Evolutionary conservation across 129 eudicot genomes (phyloP).

Genomic region (Glebionis coronaria): DNA sequence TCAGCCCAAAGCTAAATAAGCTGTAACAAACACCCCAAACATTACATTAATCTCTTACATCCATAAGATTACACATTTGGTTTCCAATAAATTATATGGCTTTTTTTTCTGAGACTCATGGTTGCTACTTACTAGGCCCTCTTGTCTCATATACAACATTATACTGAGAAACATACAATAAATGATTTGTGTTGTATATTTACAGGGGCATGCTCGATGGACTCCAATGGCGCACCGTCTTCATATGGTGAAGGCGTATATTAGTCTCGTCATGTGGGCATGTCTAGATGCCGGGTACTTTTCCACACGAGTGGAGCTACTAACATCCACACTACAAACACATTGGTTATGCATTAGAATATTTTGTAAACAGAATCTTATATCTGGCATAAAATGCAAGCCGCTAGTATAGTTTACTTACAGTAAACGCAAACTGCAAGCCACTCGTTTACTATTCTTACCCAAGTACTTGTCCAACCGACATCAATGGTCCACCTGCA

Average conservation of each 20-base stretch:
- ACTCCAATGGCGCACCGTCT: slow-evolving; percentile 10
- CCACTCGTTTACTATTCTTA: slow-evolving; percentile 84
- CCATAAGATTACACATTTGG: slow-evolving; percentile 6
- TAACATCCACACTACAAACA: slow-evolving; percentile 75
- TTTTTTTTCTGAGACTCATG: background rate
- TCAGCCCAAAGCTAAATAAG: no score
- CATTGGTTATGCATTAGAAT: background rate
- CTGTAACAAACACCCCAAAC: slow-evolving; percentile 3
- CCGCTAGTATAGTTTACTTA: slow-evolving; percentile 76
- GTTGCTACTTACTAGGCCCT: background rate
- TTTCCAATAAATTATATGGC: slow-evolving; percentile 9
- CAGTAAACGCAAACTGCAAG: slow-evolving; percentile 73
- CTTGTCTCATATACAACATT: slow-evolving; percentile 9
- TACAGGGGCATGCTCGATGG: background rate
- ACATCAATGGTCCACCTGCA: slow-evolving; percentile 84
- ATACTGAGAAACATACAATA: background rate
- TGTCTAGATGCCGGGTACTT: slow-evolving; percentile 42
- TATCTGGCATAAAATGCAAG: slow-evolving; percentile 34
- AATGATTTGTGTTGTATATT: slow-evolving; percentile 10
- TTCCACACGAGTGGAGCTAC: slow-evolving; percentile 66
- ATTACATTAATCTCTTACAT: slow-evolving; percentile 18
- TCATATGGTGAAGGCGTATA: slow-evolving; percentile 1
- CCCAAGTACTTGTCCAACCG: slow-evolving; percentile 95
- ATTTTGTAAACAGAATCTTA: background rate
- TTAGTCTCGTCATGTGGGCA: slow-evolving; percentile 13